Conservation (phyloP, 768 basidiomycete genomes). For the Cantharellus anzutake region DNA sequence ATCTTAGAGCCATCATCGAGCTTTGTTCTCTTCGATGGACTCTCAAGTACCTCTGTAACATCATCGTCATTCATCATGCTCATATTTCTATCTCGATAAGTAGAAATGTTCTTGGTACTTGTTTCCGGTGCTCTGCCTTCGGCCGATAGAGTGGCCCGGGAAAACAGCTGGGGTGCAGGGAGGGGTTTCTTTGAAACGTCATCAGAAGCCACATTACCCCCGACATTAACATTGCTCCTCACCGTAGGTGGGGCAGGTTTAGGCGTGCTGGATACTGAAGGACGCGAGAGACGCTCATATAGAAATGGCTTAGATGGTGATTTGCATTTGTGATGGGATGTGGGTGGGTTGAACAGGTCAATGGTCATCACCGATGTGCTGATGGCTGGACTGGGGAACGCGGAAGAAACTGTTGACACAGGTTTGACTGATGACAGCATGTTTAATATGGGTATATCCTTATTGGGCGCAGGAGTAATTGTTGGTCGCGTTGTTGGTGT, state of each 20-base stretch:
- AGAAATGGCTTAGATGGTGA: not conserved
- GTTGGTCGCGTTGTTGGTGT: not conserved
- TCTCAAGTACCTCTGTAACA: not conserved
- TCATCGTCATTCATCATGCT: not conserved
- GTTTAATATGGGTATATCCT: not conserved
- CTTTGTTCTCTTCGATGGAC: not conserved
- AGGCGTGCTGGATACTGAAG: no score
- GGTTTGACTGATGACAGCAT: not conserved
- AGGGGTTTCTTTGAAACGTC: no score
- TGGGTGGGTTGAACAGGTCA: not conserved
- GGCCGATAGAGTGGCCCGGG: no score
- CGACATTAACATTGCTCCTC: no score
- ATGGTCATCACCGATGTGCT: not conserved
- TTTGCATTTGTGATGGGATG: not conserved
- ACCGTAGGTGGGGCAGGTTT: no score
- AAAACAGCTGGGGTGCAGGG: no score
- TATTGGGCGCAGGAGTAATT: not conserved
- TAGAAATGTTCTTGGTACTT: no score
- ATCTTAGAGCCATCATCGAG: no score
- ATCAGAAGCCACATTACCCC: no score
- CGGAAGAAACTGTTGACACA: not conserved
- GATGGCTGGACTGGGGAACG: not conserved
- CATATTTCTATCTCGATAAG: not conserved
- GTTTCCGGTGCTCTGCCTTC: no score
- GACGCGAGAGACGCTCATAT: not conserved